Percentiles rank a stretch among this genome's conserved stretches.
These are phyloP conservation scores for Eucalyptus shirleyi DNA, from an alignment of 345 rosid species.

Conservation along the genomic window DNA sequence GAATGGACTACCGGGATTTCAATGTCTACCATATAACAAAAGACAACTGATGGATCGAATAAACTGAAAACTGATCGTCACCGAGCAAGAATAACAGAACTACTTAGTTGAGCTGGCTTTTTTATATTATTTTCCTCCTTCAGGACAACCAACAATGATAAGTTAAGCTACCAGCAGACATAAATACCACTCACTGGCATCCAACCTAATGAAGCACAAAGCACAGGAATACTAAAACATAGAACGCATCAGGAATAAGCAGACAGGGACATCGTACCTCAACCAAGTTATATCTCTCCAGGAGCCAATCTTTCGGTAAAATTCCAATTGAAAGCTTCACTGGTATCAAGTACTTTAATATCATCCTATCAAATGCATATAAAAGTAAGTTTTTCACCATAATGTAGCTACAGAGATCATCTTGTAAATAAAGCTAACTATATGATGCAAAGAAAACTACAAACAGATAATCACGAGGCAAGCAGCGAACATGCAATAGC, in stretches of 20 bases:
- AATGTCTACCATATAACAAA: neutral
- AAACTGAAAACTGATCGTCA: neutral
- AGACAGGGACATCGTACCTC: slow-evolving; percentile 41
- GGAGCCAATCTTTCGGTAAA: slow-evolving; percentile 53
- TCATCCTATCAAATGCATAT: slow-evolving; percentile 48
- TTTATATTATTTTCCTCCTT: neutral
- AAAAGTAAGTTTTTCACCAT: neutral
- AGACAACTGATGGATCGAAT: neutral
- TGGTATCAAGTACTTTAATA: slow-evolving; percentile 85
- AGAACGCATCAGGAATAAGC: neutral
- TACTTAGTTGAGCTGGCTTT: neutral
- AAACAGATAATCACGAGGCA: neutral
- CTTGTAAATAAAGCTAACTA: neutral
- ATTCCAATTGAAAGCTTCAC: slow-evolving; percentile 91
- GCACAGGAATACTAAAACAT: neutral
- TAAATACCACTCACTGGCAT: neutral
- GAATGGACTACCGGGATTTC: neutral
- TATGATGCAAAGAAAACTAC: neutral
- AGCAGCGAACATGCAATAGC: neutral
- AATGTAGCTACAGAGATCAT: neutral
- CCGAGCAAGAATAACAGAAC: neutral
- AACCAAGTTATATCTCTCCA: slow-evolving; percentile 51
- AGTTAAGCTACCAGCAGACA: neutral
- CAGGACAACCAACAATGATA: neutral
- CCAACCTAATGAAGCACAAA: neutral